Conservation (phyloP, 2,329 filamentous ascomycete genomes). For the Dryadomyces quercus-mongolicae region DNA sequence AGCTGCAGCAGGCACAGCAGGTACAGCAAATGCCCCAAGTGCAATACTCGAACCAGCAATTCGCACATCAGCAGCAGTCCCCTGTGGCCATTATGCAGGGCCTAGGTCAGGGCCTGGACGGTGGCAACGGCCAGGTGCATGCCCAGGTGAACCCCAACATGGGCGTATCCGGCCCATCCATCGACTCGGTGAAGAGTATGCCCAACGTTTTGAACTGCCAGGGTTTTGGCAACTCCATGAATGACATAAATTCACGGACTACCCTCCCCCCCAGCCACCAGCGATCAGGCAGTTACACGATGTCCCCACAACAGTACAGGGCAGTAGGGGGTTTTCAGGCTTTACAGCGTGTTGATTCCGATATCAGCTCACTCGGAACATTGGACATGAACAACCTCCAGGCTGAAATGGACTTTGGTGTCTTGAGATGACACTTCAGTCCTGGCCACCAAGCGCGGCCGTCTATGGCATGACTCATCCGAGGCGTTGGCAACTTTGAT, state of each 20-base stretch:
- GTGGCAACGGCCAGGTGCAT: slow-evolving; percentile 15
- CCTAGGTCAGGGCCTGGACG: slow-evolving; percentile 18
- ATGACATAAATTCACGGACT: slow-evolving; percentile 11
- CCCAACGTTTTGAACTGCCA: slow-evolving; percentile 2
- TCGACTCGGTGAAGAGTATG: slow-evolving; percentile 4
- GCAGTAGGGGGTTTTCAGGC: slow-evolving; percentile 38
- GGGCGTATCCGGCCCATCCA: neutral
- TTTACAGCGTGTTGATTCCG: slow-evolving; percentile 31
- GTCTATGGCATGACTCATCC: too few relatives aligned
- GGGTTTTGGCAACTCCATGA: slow-evolving; percentile 12
- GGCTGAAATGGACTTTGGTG: slow-evolving; percentile 27
- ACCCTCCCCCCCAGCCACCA: slow-evolving; percentile 23
- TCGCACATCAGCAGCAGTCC: slow-evolving; percentile 16
- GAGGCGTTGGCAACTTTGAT: neutral
- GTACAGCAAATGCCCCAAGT: slow-evolving; percentile 19
- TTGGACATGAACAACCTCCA: slow-evolving; percentile 24
- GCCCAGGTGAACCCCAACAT: slow-evolving; percentile 8
- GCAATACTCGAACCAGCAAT: slow-evolving; percentile 6
- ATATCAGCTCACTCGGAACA: slow-evolving; percentile 22
- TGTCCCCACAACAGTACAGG: slow-evolving; percentile 25
- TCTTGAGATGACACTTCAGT: slow-evolving; percentile 18
- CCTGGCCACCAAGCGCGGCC: too few relatives aligned
- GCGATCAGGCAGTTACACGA: slow-evolving; percentile 26
- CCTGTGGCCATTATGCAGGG: slow-evolving; percentile 21
- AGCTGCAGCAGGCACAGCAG: slow-evolving; percentile 8